Base-by-base conservation (phyloP, 1,139 yeast species). In the Meyerozyma sp. region DNA sequence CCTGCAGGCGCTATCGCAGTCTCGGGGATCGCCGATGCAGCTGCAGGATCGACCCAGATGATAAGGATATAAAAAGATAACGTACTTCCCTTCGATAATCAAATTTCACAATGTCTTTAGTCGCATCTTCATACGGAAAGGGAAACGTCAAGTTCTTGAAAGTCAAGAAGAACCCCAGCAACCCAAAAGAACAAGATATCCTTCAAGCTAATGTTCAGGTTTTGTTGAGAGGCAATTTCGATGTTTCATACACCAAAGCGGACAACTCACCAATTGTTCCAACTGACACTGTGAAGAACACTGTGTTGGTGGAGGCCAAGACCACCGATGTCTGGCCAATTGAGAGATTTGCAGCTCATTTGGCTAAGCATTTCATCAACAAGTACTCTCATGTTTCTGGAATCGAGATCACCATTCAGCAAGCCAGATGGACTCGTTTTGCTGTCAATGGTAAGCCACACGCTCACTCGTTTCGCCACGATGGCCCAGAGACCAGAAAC, bases 221-320 rank as follows among this genome's bases (percentile, higher is more conserved):
- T 21, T 73, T 90, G 46, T 75, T 90, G 48, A 81, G 77, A 54
- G 97, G 97, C 48, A 77, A 75, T 44, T 83, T 90, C 55, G 95
- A 85, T 49, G 67, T 69, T 28, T 81, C 95, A 3, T 90, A 87
- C 70, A 90, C 96, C 43, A 61, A 83, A 49, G 96, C 96, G 34
- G 95, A 90, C 65, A 90, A 90, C 67, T 63, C 87, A 3, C 77
- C 86, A n/a, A 82, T 90, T 57, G 95, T 90, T 40, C 96, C 97
- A 45, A 90, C 97, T 10, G 97, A 90, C 65, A 89, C 96, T 1
- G 91, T 89, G 49, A 90, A 90, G 67, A 90, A 90, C 73, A 90
- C 96, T 44, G 80, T 88, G 51, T 75, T 82, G 62, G 70, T 90
- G 35, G 82, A 87, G 55, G 96, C 96, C 49, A 87, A 86, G 66